Base-by-base conservation (phyloP, 129 eudicot genomes). In the Escallonia herrerae region DNA sequence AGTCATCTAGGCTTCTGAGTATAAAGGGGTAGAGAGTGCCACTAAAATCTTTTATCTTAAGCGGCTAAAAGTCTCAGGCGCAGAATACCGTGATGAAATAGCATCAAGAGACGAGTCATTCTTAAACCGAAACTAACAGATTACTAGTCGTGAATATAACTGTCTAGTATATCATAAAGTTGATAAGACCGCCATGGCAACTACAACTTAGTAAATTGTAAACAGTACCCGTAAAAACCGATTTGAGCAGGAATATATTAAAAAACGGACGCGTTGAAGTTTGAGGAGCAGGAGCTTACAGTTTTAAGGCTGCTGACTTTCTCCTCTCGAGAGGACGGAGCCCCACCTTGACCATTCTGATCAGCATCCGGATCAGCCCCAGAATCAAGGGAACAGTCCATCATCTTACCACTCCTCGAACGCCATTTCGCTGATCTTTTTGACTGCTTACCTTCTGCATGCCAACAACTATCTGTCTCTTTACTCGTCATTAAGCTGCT, bases 231-330 rank as follows among this genome's bases (percentile, higher is more conserved):
- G 33, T 22, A 22, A 22, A 22, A 22, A 22, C 33, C 33, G 0
- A 22, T 22, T 0, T 22, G 33, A 22, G 33, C 33, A 22, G 33
- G 33, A 22, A 22, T 22, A 22, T 22, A 22, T 22, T 22, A 22
- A 22, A 22, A 22, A 22, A 22, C 33, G 33, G 33, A 22, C 33
- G 33, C 33, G 33, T 22, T 22, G 33, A 22, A 22, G 33, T 22
- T 22, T 22, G 33, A 22, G 7, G 9, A 45, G 55, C 71, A 48
- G 12, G 5, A 50, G 80, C 99, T 86, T 79, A 93, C 99, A 43
- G 96, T 93, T 77, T 82, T 89, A 58, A 93, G 95, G 82, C 99
- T 89, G 89, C 99, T 89, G 62, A 93, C 96, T 86, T 93, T 93
- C 70, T 93, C 98, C 83, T 93, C 98, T 15, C 98, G 96, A 12